A percentile compares a stretch with the other conserved stretches of the same genome.
These are phyloP conservation scores for Tanacetum coccineum DNA, from an alignment of 129 eudicot species.

Conservation along the genomic window DNA sequence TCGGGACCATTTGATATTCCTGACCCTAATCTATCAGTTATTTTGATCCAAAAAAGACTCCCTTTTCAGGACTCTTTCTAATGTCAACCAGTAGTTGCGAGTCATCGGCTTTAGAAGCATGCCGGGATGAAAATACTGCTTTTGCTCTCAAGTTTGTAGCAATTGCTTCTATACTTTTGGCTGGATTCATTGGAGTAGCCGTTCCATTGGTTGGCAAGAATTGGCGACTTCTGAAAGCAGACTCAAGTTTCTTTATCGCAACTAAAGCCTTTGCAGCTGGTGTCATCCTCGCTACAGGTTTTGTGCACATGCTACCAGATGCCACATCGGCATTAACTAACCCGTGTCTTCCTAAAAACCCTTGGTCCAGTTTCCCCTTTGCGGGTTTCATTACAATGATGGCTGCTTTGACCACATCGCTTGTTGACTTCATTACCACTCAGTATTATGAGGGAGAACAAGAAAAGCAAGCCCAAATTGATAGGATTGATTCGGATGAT, in stretches of 20 bases:
- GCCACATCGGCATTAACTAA: conserved; percentile 59
- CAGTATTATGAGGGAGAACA: conserved; percentile 75
- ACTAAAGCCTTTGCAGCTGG: conserved; percentile 92
- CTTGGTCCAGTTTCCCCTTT: conserved; percentile 85
- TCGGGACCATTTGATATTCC: neutral
- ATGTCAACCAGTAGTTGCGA: conserved; percentile 45
- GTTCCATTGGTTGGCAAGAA: conserved; percentile 65
- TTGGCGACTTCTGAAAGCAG: conserved; percentile 52
- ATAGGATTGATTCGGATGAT: conserved; percentile 29
- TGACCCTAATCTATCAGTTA: neutral
- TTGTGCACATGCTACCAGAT: conserved; percentile 88
- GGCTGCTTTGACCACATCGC: conserved; percentile 64
- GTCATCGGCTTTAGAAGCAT: conserved; percentile 32
- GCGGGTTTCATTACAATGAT: conserved; percentile 77
- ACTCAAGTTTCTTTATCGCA: conserved; percentile 58
- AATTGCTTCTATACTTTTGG: conserved; percentile 50
- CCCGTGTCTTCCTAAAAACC: conserved; percentile 59
- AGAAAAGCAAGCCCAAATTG: conserved; percentile 34
- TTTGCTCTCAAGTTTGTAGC: conserved; percentile 55
- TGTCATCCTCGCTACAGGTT: conserved; percentile 85
- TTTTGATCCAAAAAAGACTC: conserved; percentile 28
- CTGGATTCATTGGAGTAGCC: conserved; percentile 59
- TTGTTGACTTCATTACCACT: conserved; percentile 69
- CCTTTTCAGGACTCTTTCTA: conserved; percentile 30
- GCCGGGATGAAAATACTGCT: conserved; percentile 50